Conservation (phyloP, 768 basidiomycete genomes). For the Lentinula guzmanii region DNA sequence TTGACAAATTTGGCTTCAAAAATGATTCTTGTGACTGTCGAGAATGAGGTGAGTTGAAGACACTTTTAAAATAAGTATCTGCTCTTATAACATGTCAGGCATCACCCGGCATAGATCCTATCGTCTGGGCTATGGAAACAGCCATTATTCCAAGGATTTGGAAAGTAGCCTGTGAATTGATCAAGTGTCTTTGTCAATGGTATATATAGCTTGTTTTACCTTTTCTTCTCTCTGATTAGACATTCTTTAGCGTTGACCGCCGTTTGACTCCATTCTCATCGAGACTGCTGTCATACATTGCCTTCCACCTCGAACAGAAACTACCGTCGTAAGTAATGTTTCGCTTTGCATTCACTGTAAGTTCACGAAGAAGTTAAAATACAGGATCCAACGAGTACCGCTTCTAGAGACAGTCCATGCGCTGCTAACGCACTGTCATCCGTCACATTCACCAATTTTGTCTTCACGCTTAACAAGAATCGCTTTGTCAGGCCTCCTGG, state of each 20-base stretch:
- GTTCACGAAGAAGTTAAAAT: slow-evolving; percentile 5
- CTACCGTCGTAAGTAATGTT: slow-evolving; percentile 35
- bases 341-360: neutral
- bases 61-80: neutral
- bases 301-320: slow-evolving; percentile 58
- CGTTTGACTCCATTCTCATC: slow-evolving; percentile 51
- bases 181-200: slow-evolving; percentile 45
- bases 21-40: slow-evolving; percentile 41
- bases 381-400: slow-evolving; percentile 30
- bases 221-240: neutral
- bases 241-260: slow-evolving; percentile 30
- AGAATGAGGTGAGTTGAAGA: slow-evolving; percentile 33
- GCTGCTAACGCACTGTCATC: slow-evolving; percentile 37
- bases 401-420: slow-evolving; percentile 40
- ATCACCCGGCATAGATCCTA: slow-evolving; percentile 43
- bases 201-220: slow-evolving; percentile 14
- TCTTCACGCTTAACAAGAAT: slow-evolving; percentile 50
- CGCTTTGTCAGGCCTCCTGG: slow-evolving; percentile 41
- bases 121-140: slow-evolving; percentile 48
- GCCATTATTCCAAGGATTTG: slow-evolving; percentile 46
- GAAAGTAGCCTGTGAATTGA: slow-evolving; percentile 45
- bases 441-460: slow-evolving; percentile 41
- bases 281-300: slow-evolving; percentile 46
- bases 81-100: slow-evolving; percentile 24
- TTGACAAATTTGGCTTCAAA: slow-evolving; percentile 47